Percentiles rank a stretch among this genome's conserved stretches.
These are phyloP conservation scores for Porphyra umbilicalis DNA, from an alignment of 31 red algal genomes.

Conservation along the genomic window DNA sequence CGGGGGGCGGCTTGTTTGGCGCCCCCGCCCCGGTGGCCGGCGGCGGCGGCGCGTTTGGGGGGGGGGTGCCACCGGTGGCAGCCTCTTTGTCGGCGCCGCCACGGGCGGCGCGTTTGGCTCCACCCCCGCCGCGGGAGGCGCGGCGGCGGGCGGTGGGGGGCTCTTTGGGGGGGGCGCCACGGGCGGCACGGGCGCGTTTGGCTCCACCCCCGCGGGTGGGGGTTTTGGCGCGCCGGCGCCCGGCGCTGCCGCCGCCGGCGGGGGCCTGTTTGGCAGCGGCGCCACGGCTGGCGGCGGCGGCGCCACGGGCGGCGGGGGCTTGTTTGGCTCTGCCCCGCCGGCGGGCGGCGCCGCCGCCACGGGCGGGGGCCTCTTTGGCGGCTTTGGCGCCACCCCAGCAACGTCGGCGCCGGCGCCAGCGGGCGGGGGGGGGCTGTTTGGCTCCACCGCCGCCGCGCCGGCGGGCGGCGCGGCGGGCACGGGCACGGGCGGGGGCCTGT, in stretches of 20 bases:
- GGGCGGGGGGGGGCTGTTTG: background rate
- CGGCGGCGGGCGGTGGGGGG: background rate
- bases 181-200: background rate
- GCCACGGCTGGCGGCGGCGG: background rate
- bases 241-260: background rate
- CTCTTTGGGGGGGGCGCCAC: no score
- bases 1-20: background rate
- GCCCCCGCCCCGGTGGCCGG: background rate
- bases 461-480: no score
- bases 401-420: background rate
- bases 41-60: no score
- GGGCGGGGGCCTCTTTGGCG: background rate
- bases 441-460: background rate
- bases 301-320: background rate
- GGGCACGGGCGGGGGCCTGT: background rate
- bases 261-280: background rate
- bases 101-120: background rate
- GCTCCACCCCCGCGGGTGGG: background rate
- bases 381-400: background rate
- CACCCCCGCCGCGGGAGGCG: background rate
- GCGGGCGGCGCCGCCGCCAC: background rate
- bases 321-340: background rate
- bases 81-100: background rate
- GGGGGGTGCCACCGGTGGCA: background rate
- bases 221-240: background rate